Evolutionary conservation across 768 basidiomycete species (phyloP).

Genomic region (Tubosaeta sp.): DNA sequence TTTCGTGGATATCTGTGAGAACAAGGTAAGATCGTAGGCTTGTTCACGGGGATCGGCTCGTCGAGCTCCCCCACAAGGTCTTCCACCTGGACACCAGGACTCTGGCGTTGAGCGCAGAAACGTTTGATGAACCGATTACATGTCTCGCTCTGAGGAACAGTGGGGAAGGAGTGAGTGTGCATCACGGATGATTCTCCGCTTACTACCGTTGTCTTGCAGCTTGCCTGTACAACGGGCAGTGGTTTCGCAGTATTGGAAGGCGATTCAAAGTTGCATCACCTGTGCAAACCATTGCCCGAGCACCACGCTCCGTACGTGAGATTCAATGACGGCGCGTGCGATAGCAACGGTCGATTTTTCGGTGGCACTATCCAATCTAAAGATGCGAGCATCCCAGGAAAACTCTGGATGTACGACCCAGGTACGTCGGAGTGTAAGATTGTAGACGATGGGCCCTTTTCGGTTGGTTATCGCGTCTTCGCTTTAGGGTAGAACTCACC

Average conservation of each 20-base stretch:
- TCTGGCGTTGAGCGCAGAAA: conserved; percentile 40
- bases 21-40: conserved; percentile 10
- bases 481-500: conserved; percentile 1
- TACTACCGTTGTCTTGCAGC: background rate
- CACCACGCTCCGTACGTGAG: conserved; percentile 43
- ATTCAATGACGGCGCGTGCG: conserved; percentile 72
- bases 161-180: conserved; percentile 20
- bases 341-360: conserved; percentile 59
- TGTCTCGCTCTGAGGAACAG: conserved; percentile 52
- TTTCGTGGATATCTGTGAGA: conserved; percentile 57
- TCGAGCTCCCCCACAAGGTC: conserved; percentile 12
- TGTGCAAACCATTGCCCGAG: conserved; percentile 48
- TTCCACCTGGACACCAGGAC: conserved; percentile 39
- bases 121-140: conserved; percentile 52
- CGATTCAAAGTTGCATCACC: conserved; percentile 41
- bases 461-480: conserved; percentile 37
- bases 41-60: background rate
- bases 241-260: conserved; percentile 17
- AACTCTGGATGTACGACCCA: conserved; percentile 59
- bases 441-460: conserved; percentile 63
- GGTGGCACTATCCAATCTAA: conserved; percentile 58
- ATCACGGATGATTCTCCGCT: background rate
- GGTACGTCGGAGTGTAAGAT: conserved; percentile 40
- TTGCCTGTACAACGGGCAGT: conserved; percentile 20
- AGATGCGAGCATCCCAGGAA: conserved; percentile 48